Base-by-base conservation (phyloP, 257 asterid genomes). In the Gentiana straminea region DNA sequence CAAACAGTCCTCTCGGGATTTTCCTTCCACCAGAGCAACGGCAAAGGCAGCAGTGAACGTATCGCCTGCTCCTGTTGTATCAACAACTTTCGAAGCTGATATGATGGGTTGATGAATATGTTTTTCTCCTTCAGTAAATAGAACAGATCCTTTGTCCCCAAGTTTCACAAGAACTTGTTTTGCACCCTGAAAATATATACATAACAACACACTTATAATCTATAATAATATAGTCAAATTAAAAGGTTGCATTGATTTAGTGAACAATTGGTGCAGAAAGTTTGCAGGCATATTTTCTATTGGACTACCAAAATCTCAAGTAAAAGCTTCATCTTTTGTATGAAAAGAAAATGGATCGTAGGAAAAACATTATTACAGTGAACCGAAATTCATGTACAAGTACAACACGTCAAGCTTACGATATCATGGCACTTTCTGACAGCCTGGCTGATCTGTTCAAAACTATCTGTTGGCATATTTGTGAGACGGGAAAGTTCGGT, bases 41-140 rank as follows among this genome's bases (percentile, higher is more conserved):
- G 94, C 94, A 72, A 84, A 91, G 60, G 98, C 92, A 49, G 97
- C 90, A 4, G 98, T 91, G 69, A 87, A 91, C 56, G 98, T 91
- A 67, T 91, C 98, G 32, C 98, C 98, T 0, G 98, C 98, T 48
- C 98, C 98, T 7, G 97, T 91, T 10, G 98, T 91, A 66, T 91
- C 98, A 44, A 87, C 62, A 35, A 91, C 93, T 67, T 77, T 83
- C 13, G 84, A 70, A 72, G 95, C 97, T 32, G 94, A 67, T 59
- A 91, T 70, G 54, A 87, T 81, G 54, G 86, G 60, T 63, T 87
- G 98, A 70, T 50, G 70, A 57, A 88, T 76, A 36, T 95, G 82
- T 75, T 81, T 86, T 60, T 81, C 86, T 67, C 97, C 98, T 72
- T 79, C 71, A 1, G 68, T 72, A 81, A 84, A 91, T 49, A 91